phyloP scores from a whole-genome alignment of 768 basidiomycete species.

The Clitopilus hobsonii region DNA sequence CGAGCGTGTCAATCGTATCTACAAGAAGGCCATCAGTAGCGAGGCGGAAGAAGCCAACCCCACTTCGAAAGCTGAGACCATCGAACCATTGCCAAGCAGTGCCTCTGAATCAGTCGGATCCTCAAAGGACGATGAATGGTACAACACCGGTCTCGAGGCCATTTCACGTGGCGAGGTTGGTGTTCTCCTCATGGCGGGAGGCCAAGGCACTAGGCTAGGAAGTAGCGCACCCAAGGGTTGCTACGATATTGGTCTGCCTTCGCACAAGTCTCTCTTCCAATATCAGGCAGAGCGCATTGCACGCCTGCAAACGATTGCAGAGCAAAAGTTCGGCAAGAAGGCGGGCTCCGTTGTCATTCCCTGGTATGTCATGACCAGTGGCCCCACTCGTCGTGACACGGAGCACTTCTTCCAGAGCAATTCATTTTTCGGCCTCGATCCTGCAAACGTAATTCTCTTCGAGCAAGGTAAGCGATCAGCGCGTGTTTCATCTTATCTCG shows the following conservation, averaged over 20 bases:
- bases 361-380: constrained; percentile 99
- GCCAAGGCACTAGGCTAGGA: constrained; percentile 93
- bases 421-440: constrained; percentile 75
- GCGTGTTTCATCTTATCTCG: constrained; percentile 4
- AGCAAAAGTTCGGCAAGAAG: constrained; percentile 44
- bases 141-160: constrained; percentile 72
- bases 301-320: constrained; percentile 75
- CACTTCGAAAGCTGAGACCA: constrained; percentile 38
- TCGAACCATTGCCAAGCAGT: constrained; percentile 79
- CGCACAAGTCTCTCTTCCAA: constrained; percentile 92
- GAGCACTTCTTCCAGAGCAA: constrained; percentile 79
- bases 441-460: constrained; percentile 85
- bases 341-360: constrained; percentile 69
- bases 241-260: constrained; percentile 94
- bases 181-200: constrained; percentile 97
- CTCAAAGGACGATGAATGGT: constrained; percentile 68
- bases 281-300: constrained; percentile 96
- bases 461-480: constrained; percentile 74
- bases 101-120: constrained; percentile 62
- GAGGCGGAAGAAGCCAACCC: constrained; percentile 49
- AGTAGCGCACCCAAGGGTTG: constrained; percentile 94
- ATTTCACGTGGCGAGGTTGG: constrained; percentile 81
- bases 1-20: constrained; percentile 87
- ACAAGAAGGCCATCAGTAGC: constrained; percentile 64
- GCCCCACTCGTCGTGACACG: constrained; percentile 86